phyloP scores from a whole-genome alignment of 1,284 basidiomycete genomes.

The Apiotrichum porosum region DNA sequence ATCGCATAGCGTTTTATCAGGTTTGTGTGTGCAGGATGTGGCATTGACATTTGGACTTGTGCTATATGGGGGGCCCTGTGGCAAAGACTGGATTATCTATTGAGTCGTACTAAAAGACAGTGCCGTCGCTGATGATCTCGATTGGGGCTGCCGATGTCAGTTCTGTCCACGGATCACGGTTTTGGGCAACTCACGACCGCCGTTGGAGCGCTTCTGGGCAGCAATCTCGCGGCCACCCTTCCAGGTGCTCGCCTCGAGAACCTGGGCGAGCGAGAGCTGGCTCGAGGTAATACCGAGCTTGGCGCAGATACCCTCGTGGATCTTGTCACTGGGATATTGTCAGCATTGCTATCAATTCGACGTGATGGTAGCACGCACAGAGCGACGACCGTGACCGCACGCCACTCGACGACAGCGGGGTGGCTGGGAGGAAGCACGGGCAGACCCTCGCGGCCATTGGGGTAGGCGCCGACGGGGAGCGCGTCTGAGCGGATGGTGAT shows the following conservation, averaged over 20 bases:
- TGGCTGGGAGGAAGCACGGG: slow-evolving; percentile 65
- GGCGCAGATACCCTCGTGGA: slow-evolving; percentile 64
- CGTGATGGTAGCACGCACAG: slow-evolving; percentile 57
- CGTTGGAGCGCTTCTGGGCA: slow-evolving; percentile 63
- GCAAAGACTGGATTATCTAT: too few species aligned
- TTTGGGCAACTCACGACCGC: slow-evolving; percentile 51
- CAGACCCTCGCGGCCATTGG: slow-evolving; percentile 41
- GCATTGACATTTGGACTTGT: too few species aligned
- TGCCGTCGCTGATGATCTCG: slow-evolving; percentile 37
- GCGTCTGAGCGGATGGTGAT: slow-evolving; percentile 55
- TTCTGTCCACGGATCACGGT: neutral
- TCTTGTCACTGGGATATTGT: slow-evolving; percentile 64
- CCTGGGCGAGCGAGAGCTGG: slow-evolving; percentile 65
- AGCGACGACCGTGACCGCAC: slow-evolving; percentile 86
- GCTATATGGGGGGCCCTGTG: too few species aligned
- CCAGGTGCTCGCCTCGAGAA: slow-evolving; percentile 92
- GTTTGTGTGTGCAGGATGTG: neutral
- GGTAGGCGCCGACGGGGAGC: slow-evolving; percentile 32
- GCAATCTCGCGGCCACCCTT: slow-evolving; percentile 91
- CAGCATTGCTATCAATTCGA: too few species aligned
- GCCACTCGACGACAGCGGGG: slow-evolving; percentile 90
- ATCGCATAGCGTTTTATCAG: slow-evolving; percentile 1
- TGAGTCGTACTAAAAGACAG: slow-evolving; percentile 34
- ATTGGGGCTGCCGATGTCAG: slow-evolving; percentile 23
- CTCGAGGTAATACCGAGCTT: slow-evolving; percentile 55